Percentiles rank a stretch among this genome's conserved stretches.
phyloP scores from a whole-genome alignment of 1,284 basidiomycete species.

The Heterobasidion parviporum region DNA sequence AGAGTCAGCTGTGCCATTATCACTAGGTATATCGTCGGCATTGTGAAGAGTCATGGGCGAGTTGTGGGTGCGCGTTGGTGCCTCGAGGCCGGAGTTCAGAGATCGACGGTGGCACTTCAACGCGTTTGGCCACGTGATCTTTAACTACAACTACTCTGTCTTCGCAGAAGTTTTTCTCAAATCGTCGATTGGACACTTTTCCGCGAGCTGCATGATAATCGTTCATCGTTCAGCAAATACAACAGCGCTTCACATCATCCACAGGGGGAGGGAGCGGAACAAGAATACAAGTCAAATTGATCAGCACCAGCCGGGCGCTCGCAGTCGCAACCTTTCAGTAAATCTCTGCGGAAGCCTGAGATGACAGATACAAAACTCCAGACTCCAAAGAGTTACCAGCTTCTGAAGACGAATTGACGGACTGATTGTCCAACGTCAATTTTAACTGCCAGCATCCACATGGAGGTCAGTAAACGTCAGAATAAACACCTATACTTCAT shows the following conservation, averaged over 20 bases:
- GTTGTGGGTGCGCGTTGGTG: not conserved
- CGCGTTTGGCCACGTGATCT: conserved; percentile 12
- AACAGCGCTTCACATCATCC: too few species aligned
- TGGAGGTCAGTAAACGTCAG: not conserved
- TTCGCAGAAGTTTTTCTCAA: too few species aligned
- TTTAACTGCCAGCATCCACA: not conserved
- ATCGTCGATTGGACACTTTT: too few species aligned
- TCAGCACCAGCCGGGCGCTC: too few species aligned
- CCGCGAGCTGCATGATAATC: too few species aligned
- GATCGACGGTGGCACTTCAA: conserved; percentile 6
- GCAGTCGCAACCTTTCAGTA: too few species aligned
- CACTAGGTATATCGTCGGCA: conserved; percentile 12
- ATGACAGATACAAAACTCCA: not conserved
- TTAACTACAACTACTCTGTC: too few species aligned
- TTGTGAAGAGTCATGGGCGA: not conserved
- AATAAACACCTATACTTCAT: not conserved
- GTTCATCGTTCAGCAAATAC: too few species aligned
- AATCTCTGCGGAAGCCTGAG: not conserved
- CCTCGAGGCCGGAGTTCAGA: too few species aligned
- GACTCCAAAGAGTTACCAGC: not conserved
- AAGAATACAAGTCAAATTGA: too few species aligned
- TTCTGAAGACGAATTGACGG: not conserved
- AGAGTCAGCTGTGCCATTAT: conserved; percentile 11
- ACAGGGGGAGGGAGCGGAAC: too few species aligned
- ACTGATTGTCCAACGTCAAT: not conserved